A percentile compares a stretch with the other conserved stretches of the same genome.
Conservation (phyloP, 352 stramenopile genomes). For the Phytophthora sansomeana region DNA sequence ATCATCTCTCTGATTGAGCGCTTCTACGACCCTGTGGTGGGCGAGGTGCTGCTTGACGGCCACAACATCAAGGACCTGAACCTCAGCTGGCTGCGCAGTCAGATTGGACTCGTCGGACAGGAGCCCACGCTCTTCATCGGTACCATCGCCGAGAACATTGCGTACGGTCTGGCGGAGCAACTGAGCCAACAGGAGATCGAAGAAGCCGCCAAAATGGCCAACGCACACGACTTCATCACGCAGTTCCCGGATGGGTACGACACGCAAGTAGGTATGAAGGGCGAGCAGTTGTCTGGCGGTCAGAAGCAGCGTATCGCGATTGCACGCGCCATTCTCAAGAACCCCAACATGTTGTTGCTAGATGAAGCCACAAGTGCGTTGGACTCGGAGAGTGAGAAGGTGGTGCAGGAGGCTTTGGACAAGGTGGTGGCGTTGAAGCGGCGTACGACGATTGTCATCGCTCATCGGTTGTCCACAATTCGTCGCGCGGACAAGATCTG, state of each 20-base stretch:
- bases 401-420: slow-evolving; percentile 86
- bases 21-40: too few relatives aligned
- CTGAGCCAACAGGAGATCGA: slow-evolving; percentile 79
- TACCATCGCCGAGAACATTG: slow-evolving; percentile 71
- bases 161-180: slow-evolving; percentile 47
- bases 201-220: slow-evolving; percentile 89
- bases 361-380: slow-evolving; percentile 93
- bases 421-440: slow-evolving; percentile 60
- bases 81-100: slow-evolving; percentile 56
- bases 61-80: slow-evolving; percentile 83
- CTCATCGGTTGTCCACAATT: slow-evolving; percentile 94
- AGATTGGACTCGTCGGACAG: slow-evolving; percentile 72
- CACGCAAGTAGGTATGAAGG: slow-evolving; percentile 93
- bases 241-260: slow-evolving; percentile 92
- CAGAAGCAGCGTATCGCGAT: slow-evolving; percentile 92
- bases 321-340: slow-evolving; percentile 89
- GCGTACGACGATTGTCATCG: slow-evolving; percentile 93
- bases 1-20: too few relatives aligned
- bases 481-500: too few relatives aligned
- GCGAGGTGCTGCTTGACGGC: too few relatives aligned
- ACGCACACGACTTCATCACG: slow-evolving; percentile 93
- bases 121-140: slow-evolving; percentile 69
- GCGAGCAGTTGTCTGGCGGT: slow-evolving; percentile 60
- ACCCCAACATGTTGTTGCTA: slow-evolving; percentile 87
- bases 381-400: slow-evolving; percentile 82